A percentile compares a stretch with the other conserved stretches of the same genome.
phyloP scores from a whole-genome alignment of 129 eudicot genomes.

The Tagetes erecta region DNA sequence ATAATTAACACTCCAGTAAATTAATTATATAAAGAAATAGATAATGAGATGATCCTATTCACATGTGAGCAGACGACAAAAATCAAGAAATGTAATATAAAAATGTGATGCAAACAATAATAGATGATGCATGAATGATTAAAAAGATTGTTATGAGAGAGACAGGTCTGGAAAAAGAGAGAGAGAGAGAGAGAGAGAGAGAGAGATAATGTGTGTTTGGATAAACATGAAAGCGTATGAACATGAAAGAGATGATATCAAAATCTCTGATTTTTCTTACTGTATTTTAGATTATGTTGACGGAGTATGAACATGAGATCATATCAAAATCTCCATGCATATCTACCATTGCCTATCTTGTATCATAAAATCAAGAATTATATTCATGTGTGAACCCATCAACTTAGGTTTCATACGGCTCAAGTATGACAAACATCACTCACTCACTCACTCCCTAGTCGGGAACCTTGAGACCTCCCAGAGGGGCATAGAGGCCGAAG shows the following conservation, averaged over 20 bases:
- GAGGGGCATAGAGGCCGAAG: too few relatives aligned
- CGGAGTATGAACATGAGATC: too few relatives aligned
- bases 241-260: conserved; percentile 38
- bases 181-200: conserved; percentile 20
- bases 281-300: too few relatives aligned
- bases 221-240: conserved; percentile 50
- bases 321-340: too few relatives aligned
- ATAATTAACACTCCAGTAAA: not conserved
- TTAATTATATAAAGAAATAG: not conserved
- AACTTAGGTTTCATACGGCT: too few relatives aligned
- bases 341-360: too few relatives aligned
- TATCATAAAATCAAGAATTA: too few relatives aligned
- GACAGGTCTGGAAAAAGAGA: not conserved
- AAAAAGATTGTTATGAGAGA: conserved; percentile 27
- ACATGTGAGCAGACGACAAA: conserved; percentile 32
- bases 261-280: conserved; percentile 28
- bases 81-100: conserved; percentile 2
- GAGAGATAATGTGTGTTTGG: conserved; percentile 31
- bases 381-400: too few relatives aligned
- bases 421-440: too few relatives aligned
- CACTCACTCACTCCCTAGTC: too few relatives aligned
- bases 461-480: too few relatives aligned
- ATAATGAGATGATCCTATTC: conserved; percentile 16
- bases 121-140: conserved; percentile 23
- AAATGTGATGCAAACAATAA: conserved; percentile 4